Evolutionary conservation across 257 asterid genomes (phyloP), one percentile per base, ranked within the genome.

Genomic region (Marsdenia floribunda): DNA sequence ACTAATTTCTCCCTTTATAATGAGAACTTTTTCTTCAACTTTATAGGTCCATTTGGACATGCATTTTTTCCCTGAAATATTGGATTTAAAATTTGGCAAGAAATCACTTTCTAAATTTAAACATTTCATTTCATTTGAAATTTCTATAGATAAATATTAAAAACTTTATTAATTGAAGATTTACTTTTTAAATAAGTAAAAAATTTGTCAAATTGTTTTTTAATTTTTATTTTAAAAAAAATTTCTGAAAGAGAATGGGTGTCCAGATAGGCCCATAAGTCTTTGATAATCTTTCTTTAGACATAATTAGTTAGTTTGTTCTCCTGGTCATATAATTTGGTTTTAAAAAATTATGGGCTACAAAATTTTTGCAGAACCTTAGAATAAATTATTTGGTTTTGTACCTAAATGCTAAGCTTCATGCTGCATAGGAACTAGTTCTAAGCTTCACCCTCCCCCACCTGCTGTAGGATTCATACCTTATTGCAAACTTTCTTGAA

Each of bases 1-100:
- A 29, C 22, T 70, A 26, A 40, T 59, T 66, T 47, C 65, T 73
- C 49, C 63, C 54, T 75, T 54, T 57, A 13, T 52, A 63, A 15
- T 81, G 44, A 61, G 26, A 66, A 46, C 40, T 46, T 35, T 15
- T 76, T 22, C 13, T 33, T 37, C 29, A 24, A 52, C 46, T 70
- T 60, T 40, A 26, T 64, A 44, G 2, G 49, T 44, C 49, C 49
- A 44, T 44, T 44, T 44, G 49, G 49, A 44, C 49, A 8, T 0
- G 8, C 49, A 44, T 44, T 44, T 44, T 44, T 44, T 44, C 49
- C 49, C 49, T 44, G 1, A 7, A 44, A 11, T 44, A 6, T 44
- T 6, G 49, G 1, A 44, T 44, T 44, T 44, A 44, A 6, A 44
- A 44, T 44, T 44, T 44, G 49, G 49, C 49, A 44, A 44, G 49